phyloP scores from a whole-genome alignment of 176 grass and related monocot genomes.

The Aegilops umbellulata region DNA sequence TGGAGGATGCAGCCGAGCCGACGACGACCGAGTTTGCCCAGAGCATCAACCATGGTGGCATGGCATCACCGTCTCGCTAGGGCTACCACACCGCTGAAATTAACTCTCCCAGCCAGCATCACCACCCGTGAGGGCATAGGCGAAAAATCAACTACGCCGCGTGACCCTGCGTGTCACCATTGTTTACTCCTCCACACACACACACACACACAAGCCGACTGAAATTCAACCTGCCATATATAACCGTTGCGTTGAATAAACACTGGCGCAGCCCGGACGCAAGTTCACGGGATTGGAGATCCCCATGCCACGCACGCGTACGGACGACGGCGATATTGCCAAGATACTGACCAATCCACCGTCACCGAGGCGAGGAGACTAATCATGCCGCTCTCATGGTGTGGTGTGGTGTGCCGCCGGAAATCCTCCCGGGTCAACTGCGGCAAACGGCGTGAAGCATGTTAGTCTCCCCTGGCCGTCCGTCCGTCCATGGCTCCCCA shows the following conservation, averaged over 20 bases:
- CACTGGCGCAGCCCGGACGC: neutral
- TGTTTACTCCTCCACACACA: constrained; percentile 4
- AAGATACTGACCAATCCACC: too few species aligned
- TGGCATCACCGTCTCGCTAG: neutral
- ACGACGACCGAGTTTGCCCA: neutral
- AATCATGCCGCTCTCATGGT: neutral
- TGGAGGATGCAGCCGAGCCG: neutral
- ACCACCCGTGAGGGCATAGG: neutral
- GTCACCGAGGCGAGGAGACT: neutral
- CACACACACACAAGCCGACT: too few species aligned
- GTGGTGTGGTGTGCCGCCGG: neutral
- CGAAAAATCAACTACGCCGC: neutral
- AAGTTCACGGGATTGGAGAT: constrained; percentile 35
- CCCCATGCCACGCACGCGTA: neutral
- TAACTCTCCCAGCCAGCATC: neutral
- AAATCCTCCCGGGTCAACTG: constrained; percentile 23
- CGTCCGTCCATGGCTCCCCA: neutral
- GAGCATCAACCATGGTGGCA: neutral
- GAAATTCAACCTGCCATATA: neutral
- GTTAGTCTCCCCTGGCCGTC: neutral
- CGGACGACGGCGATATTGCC: neutral
- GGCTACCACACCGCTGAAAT: neutral
- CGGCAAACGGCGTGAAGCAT: neutral
- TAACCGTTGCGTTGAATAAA: constrained; percentile 19
- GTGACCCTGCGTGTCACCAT: neutral